These are phyloP conservation scores for Endocalyx cinctus DNA, from an alignment of 2,329 filamentous ascomycete genomes.

Conservation along the genomic window DNA sequence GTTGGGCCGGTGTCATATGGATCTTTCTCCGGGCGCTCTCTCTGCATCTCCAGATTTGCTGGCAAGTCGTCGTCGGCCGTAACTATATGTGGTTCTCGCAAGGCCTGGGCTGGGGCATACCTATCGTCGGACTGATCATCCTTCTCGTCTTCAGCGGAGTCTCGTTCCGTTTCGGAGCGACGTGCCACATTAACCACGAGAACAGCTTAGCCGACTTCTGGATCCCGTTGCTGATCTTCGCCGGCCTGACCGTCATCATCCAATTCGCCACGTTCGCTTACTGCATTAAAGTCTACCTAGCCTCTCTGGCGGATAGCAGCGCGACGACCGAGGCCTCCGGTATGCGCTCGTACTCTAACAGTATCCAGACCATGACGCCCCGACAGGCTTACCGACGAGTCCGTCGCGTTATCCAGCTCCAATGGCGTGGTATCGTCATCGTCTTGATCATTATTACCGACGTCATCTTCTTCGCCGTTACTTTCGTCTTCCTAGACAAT, in stretches of 20 bases:
- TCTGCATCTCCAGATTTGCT: slow-evolving; percentile 95
- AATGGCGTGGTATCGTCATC: slow-evolving; percentile 90
- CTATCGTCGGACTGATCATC: slow-evolving; percentile 67
- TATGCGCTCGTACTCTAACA: slow-evolving; percentile 71
- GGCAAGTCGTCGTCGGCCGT: slow-evolving; percentile 84
- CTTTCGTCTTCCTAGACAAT: slow-evolving; percentile 85
- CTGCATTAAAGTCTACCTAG: slow-evolving; percentile 91
- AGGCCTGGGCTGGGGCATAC: slow-evolving; percentile 77
- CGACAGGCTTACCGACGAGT: slow-evolving; percentile 85
- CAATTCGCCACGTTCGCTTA: slow-evolving; percentile 72
- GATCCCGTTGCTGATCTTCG: slow-evolving; percentile 72
- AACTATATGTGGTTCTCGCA: slow-evolving; percentile 87
- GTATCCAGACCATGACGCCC: slow-evolving; percentile 71
- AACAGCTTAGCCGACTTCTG: slow-evolving; percentile 82
- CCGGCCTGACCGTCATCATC: slow-evolving; percentile 59
- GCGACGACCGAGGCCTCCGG: slow-evolving; percentile 66
- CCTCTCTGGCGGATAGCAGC: slow-evolving; percentile 70
- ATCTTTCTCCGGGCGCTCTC: slow-evolving; percentile 85
- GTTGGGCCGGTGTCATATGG: slow-evolving; percentile 83
- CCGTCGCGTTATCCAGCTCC: slow-evolving; percentile 78
- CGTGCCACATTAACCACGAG: slow-evolving; percentile 90
- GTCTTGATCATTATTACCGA: slow-evolving; percentile 86
- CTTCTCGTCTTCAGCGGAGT: slow-evolving; percentile 84
- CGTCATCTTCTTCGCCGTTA: slow-evolving; percentile 87
- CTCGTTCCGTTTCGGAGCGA: slow-evolving; percentile 85